Conservation (phyloP, 1,284 basidiomycete genomes). For the Kalmanozyma brasiliensis region DNA sequence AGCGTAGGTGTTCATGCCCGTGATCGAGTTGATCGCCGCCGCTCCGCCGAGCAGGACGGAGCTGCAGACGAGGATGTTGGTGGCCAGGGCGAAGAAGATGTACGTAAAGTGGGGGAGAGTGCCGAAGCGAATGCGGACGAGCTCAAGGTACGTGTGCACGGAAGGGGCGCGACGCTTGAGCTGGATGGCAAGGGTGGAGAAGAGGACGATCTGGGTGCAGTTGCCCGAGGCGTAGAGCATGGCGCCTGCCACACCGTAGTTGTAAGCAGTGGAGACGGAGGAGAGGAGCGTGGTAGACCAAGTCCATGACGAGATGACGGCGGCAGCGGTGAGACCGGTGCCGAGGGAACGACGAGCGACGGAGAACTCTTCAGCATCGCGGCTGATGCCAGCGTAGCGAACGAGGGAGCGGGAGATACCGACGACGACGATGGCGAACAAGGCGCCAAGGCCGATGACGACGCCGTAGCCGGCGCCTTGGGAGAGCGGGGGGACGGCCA, state of each 20-base stretch:
- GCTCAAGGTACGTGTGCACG: slow-evolving; percentile 61
- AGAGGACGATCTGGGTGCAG: slow-evolving; percentile 58
- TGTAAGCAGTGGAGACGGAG: slow-evolving; percentile 55
- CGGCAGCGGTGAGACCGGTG: slow-evolving; percentile 57
- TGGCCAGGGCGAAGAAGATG: slow-evolving; percentile 60
- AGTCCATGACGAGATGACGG: slow-evolving; percentile 58
- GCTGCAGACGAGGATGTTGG: slow-evolving; percentile 60
- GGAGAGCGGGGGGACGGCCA: slow-evolving; percentile 50
- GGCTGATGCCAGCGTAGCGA: slow-evolving; percentile 44
- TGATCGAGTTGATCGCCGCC: slow-evolving; percentile 58
- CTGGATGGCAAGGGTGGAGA: slow-evolving; percentile 59
- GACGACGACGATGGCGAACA: slow-evolving; percentile 63
- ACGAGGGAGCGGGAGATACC: slow-evolving; percentile 50
- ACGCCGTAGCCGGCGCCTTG: slow-evolving; percentile 66
- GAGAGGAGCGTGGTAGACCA: slow-evolving; percentile 63
- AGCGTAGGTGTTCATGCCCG: slow-evolving; percentile 57
- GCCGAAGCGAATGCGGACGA: slow-evolving; percentile 54
- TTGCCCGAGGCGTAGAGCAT: slow-evolving; percentile 59
- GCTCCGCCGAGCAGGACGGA: slow-evolving; percentile 55
- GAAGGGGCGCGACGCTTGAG: slow-evolving; percentile 56
- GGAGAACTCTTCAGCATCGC: slow-evolving; percentile 54
- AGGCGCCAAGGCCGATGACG: slow-evolving; percentile 61
- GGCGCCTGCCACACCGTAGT: slow-evolving; percentile 60
- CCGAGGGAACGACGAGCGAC: slow-evolving; percentile 57
- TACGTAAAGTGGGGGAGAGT: slow-evolving; percentile 54